These are phyloP conservation scores for Cutaneotrichosporon mucoides DNA, from an alignment of 1,284 basidiomycete species.

Conservation along the genomic window DNA sequence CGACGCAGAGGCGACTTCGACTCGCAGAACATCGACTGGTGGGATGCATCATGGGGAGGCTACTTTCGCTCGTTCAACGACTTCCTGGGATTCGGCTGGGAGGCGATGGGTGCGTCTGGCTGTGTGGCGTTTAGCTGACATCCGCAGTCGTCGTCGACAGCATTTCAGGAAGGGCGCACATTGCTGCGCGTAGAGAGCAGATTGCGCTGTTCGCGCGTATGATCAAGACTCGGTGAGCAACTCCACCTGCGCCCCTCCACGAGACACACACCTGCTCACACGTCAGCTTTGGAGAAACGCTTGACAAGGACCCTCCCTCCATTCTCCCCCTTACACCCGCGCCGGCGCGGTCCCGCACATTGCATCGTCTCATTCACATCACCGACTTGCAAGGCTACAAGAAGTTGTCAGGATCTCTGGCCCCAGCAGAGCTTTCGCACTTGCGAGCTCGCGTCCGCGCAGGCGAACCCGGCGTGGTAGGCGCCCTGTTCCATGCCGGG, in stretches of 20 bases:
- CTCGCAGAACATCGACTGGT: slow-evolving; percentile 68
- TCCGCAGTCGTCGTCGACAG: slow-evolving; percentile 62
- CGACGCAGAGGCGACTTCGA: slow-evolving; percentile 64
- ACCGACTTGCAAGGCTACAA: slow-evolving; percentile 66
- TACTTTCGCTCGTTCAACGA: slow-evolving; percentile 74
- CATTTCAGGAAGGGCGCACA: slow-evolving; percentile 68
- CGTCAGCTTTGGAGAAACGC: slow-evolving; percentile 41
- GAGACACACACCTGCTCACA: too few species aligned
- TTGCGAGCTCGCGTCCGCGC: slow-evolving; percentile 63
- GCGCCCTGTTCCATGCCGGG: slow-evolving; percentile 60
- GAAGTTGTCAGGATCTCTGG: slow-evolving; percentile 67
- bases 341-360: slow-evolving; percentile 53
- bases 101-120: slow-evolving; percentile 57
- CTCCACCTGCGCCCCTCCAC: neutral
- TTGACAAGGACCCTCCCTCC: slow-evolving; percentile 43
- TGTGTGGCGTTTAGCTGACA: slow-evolving; percentile 3
- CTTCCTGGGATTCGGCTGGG: slow-evolving; percentile 80
- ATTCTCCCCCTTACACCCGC: slow-evolving; percentile 35
- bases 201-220: slow-evolving; percentile 53
- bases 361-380: slow-evolving; percentile 65
- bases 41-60: slow-evolving; percentile 70
- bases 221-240: slow-evolving; percentile 44
- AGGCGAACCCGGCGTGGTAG: slow-evolving; percentile 65
- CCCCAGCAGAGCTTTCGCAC: slow-evolving; percentile 65
- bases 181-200: slow-evolving; percentile 67